Base-by-base conservation (phyloP, 164 flowering plant genomes). In the Vitis rotundifolia region DNA sequence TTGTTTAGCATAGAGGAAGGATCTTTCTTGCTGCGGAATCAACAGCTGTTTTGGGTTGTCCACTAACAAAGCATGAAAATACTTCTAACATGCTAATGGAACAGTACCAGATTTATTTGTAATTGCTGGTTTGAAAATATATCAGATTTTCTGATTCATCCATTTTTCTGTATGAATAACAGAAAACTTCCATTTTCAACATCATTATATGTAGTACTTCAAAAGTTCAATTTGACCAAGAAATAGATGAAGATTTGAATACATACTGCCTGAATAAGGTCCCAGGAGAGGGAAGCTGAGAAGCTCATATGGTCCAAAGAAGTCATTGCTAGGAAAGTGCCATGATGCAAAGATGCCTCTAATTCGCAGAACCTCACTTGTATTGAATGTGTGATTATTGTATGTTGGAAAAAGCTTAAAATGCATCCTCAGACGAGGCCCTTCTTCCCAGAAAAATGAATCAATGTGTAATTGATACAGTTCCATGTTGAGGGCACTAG, bases 221-320 rank as follows among this genome's bases (percentile, higher is more conserved):
- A 5, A 14, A 48, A 8, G 8, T 52, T 18, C 5, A 22, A 52
- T 15, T 44, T 29, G 1, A 22, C 69, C 16, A 11, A 16, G 48
- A 67, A 31, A 31, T 48, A 47, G 16, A 37, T 18, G 48, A 56
- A 16, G 58, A 13, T 11, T 11, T 28, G 1, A 37, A 53, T 14
- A 75, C 87, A 50, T 83, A 90, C 95, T 73, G 62, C 66, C 57
- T 16, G 69, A 52, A 75, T 90, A 90, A 78, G 89, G 89, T 31
- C 87, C 87, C 54, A 77, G 62, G 29, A 88, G 89, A 61, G 88
- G 87, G 79, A 92, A 91, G 72, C 83, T 82, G 71, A 92, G 94
- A 68, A 89, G 84, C 73, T 92, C 98, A 80, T 88, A 91, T 9
- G 98, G 98, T 66, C 96, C 98, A 79, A 83, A 89, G 1, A 85